Evolutionary conservation across 192 early-diverging fungal genomes (phyloP), one percentile per base, ranked within the genome.

Genomic region (Dimargaris verticillata): DNA sequence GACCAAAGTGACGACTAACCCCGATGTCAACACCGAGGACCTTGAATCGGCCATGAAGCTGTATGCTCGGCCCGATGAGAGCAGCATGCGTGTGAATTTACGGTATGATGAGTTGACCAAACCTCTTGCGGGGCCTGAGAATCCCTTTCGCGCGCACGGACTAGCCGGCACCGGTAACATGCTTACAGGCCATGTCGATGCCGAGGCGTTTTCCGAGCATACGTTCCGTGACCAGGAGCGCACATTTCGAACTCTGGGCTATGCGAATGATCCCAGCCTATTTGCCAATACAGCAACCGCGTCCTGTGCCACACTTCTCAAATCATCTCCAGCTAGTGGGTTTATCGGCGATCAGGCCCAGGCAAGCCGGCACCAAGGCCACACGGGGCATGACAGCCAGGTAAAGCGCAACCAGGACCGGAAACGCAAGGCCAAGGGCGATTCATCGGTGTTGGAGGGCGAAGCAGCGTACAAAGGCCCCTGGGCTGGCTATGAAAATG

Each of bases 401-500:
- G 73, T 68, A 41, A 64, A 67, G 49, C 52, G 74, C 55, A 53
- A 63, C 24, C 51, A 60, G 52, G 77, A 87, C 64, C 68, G 81
- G 62, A 77, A 84, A 64, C 81, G 91, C 61, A 82, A 87, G 65
- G 67, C 72, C 12, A 85, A 82, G 58, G 93, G 92, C 43, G 85
- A 95, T 50, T 65, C 89, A 3, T 69, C 70, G 4, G 74, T 85
- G 51, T 59, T 91, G 7, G 85, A 88, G 25, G 91, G 87, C 42
- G 82, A 81, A 0, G 69, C 78, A 66, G 81, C 83, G 10, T 97
- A 89, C 63, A 75, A 78, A 61, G 95, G 95, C 1, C 95, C 93
- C 5, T 97, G 93, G 95, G 91, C 92, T 0, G 88, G 92, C 1
- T 99, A 86, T 67, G 86, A 88, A 54, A 86, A 82, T 44, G 93